phyloP scores from a whole-genome alignment of 441 rosid genomes.

The Aleurites moluccanus region DNA sequence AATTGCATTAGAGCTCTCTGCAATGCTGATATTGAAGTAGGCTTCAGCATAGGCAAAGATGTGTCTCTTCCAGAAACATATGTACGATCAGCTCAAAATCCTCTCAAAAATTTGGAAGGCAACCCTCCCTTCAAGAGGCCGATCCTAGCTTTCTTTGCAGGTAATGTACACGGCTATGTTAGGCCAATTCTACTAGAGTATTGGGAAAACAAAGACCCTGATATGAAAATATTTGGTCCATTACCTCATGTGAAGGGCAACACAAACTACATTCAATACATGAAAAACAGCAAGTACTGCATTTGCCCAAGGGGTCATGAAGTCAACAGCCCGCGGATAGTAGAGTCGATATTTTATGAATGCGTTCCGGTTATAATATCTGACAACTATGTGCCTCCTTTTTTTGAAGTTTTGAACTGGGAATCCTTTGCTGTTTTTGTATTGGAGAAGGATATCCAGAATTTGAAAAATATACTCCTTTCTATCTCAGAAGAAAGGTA shows the following conservation, averaged over 20 bases:
- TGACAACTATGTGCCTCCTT: constrained; percentile 76
- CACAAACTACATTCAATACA: constrained; percentile 55
- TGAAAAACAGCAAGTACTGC: constrained; percentile 86
- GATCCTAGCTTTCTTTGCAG: constrained; percentile 77
- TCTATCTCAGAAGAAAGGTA: constrained; percentile 53
- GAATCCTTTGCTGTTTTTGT: constrained; percentile 79
- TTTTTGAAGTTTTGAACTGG: constrained; percentile 71
- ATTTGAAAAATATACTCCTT: constrained; percentile 63
- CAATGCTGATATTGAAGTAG: constrained; percentile 79
- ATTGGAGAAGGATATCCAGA: constrained; percentile 67
- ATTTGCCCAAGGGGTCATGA: constrained; percentile 84
- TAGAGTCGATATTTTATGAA: constrained; percentile 68
- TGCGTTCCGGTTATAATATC: constrained; percentile 88
- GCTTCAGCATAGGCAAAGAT: constrained; percentile 75
- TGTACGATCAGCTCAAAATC: constrained; percentile 50
- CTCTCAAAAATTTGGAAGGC: constrained; percentile 59
- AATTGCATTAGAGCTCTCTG: constrained; percentile 82
- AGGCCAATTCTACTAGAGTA: constrained; percentile 59
- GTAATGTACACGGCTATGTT: constrained; percentile 71
- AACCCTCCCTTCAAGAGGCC: constrained; percentile 58
- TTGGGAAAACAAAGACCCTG: constrained; percentile 81
- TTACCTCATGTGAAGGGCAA: constrained; percentile 51
- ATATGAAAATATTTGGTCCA: constrained; percentile 69
- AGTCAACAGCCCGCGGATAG: constrained; percentile 83
- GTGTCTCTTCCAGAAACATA: constrained; percentile 77